phyloP scores from a whole-genome alignment of 2,329 filamentous ascomycete genomes.

The Sporothrix pallida region DNA sequence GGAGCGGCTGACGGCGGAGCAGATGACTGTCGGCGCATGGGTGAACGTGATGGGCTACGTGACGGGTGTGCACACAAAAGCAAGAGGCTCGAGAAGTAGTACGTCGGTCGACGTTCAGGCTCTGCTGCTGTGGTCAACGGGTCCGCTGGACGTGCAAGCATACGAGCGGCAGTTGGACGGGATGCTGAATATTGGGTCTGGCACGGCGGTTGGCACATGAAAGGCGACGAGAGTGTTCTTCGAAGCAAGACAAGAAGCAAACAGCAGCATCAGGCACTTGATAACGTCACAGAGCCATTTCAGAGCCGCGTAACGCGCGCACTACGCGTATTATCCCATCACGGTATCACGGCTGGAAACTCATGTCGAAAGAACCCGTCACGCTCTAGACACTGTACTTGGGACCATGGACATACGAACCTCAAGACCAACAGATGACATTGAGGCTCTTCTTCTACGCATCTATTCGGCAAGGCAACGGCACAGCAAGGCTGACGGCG shows the following conservation, averaged over 20 bases:
- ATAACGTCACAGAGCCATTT: not conserved
- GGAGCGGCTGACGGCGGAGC: constrained; percentile 64
- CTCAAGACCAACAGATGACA: no score
- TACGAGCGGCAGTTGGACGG: constrained; percentile 68
- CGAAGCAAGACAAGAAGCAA: not conserved
- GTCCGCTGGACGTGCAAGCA: constrained; percentile 69
- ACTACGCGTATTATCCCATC: no score
- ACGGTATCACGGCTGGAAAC: no score
- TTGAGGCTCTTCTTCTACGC: no score
- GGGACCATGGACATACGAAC: no score
- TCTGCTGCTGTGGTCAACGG: constrained; percentile 77
- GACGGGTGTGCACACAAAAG: constrained; percentile 34
- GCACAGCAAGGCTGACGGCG: no score
- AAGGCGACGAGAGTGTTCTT: not conserved
- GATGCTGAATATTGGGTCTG: not conserved
- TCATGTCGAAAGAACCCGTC: no score
- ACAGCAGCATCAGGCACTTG: not conserved
- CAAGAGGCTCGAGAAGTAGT: not conserved
- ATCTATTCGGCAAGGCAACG: no score
- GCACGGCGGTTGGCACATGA: not conserved
- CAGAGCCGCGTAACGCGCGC: no score
- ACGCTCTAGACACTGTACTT: no score
- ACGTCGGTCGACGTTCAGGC: constrained; percentile 66
- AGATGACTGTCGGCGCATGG: constrained; percentile 79
- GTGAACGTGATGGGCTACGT: constrained; percentile 88